Evolutionary conservation across 208 protist genomes (phyloP), one percentile per base, ranked within the genome.

Genomic region (Crithidia thermophila): DNA sequence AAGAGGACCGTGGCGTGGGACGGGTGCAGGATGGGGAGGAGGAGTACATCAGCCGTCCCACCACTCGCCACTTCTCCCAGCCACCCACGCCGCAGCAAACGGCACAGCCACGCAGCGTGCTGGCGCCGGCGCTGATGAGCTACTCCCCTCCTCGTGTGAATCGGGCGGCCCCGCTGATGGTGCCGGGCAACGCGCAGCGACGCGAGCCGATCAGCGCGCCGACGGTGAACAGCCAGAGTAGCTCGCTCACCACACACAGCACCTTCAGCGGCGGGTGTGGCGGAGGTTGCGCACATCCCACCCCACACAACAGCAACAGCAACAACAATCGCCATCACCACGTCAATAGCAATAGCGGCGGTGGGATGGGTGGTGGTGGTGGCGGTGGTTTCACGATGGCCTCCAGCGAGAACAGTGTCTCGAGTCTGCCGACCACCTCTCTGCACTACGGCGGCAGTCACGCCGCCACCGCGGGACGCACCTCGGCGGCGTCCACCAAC

Each of bases 221-320:
- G 21, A 53, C 36, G 14, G 58, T 21, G 28, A 64, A 43, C 45
- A 64, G 45, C 30, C 58, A 42, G 31, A 64, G 58, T 43, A 53
- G 43, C 43, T 64, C 58, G 3, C 31, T 64, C 21, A 40, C 58
- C 8, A 64, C 13, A 25, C 55, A 46, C 21, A 49, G 30, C 57
- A 4, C 4, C 9, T 4, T 40, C 10, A 33, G 23, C n/a, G n/a
- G n/a, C 42, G 56, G 56, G 6, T n/a, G 45, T 14, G 43, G 1
- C n/a, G n/a, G n/a, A n/a, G n/a, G n/a, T n/a, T n/a, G n/a, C n/a
- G n/a, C n/a, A n/a, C n/a, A n/a, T n/a, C n/a, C n/a, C n/a, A n/a
- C n/a, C n/a, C n/a, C n/a, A n/a, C n/a, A n/a, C n/a, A n/a, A n/a
- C n/a, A n/a, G n/a, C n/a, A n/a, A n/a, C n/a, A n/a, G n/a, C n/a